Conservation (phyloP, 2,329 filamentous ascomycete genomes). For the Aspergillus fijiensis region DNA sequence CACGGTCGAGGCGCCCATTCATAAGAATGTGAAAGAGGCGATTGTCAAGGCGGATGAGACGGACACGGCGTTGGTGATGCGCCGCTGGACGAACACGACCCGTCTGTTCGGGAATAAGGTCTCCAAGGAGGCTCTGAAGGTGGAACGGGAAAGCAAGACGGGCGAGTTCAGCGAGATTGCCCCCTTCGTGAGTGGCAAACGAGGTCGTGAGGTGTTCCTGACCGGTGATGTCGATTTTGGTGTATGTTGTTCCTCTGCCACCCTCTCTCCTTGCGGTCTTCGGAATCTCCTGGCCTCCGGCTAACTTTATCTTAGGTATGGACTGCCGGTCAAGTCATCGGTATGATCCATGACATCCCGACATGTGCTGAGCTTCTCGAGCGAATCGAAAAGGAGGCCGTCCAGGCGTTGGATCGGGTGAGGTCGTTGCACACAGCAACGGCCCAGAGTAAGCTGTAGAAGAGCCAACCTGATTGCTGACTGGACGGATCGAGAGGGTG, state of each 20-base stretch:
- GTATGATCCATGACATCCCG: constrained; percentile 78
- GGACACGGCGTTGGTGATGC: constrained; percentile 82
- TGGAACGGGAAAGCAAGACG: constrained; percentile 77
- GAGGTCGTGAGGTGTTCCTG: constrained; percentile 85
- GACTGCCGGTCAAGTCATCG: constrained; percentile 96
- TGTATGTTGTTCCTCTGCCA: constrained; percentile 57
- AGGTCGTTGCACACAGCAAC: constrained; percentile 52
- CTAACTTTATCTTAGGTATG: constrained; percentile 64
- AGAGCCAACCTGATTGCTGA: background rate
- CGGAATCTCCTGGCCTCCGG: background rate
- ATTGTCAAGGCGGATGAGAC: constrained; percentile 88
- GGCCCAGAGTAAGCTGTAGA: constrained; percentile 57
- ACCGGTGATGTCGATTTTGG: constrained; percentile 90
- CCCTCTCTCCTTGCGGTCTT: background rate
- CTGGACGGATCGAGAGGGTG: constrained; percentile 4
- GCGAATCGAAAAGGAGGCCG: constrained; percentile 75
- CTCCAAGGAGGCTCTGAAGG: constrained; percentile 71
- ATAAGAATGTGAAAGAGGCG: constrained; percentile 87
- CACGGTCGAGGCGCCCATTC: constrained; percentile 88
- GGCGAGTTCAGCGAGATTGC: constrained; percentile 90
- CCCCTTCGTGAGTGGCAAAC: constrained; percentile 82
- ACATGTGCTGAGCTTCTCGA: constrained; percentile 68
- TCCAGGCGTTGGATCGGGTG: constrained; percentile 63
- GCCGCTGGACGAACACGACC: constrained; percentile 90
- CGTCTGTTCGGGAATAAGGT: constrained; percentile 90